phyloP scores from a whole-genome alignment of 306 rosid species.

The Fagus sylvatica region DNA sequence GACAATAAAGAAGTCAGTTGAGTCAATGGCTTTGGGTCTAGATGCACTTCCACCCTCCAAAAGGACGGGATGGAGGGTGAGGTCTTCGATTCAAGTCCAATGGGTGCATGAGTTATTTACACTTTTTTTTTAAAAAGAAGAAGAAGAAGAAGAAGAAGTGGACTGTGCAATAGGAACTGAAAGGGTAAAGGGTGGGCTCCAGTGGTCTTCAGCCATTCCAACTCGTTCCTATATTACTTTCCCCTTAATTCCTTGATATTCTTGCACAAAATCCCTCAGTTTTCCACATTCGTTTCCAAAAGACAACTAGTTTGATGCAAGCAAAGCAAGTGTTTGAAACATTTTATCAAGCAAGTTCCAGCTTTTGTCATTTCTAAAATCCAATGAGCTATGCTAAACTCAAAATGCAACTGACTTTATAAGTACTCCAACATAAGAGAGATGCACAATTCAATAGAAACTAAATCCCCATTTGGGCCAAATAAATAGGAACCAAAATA shows the following conservation, averaged over 20 bases:
- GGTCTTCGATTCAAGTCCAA: too few relatives aligned
- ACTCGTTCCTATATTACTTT: background rate
- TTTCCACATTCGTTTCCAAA: background rate
- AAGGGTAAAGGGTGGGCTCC: background rate
- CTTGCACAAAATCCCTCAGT: background rate
- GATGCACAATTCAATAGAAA: background rate
- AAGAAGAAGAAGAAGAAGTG: background rate
- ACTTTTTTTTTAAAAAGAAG: too few relatives aligned
- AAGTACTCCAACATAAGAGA: background rate
- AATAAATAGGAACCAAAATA: background rate
- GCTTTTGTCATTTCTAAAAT: background rate
- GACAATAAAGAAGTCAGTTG: background rate
- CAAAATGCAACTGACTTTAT: background rate
- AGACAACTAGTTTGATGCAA: background rate
- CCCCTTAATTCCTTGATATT: background rate
- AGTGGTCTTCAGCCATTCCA: background rate
- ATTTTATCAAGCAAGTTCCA: conserved; percentile 1
- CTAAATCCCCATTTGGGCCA: background rate
- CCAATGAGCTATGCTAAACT: background rate
- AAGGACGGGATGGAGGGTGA: too few relatives aligned
- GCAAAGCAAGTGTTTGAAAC: background rate
- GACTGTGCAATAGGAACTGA: background rate
- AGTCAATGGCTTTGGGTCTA: too few relatives aligned
- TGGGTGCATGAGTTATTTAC: too few relatives aligned
- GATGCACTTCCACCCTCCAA: too few relatives aligned